Percentiles rank a stretch among this genome's conserved stretches.
Evolutionary conservation across 495 filamentous ascomycete genomes (phyloP).

Genomic region (Xylaria sp.): DNA sequence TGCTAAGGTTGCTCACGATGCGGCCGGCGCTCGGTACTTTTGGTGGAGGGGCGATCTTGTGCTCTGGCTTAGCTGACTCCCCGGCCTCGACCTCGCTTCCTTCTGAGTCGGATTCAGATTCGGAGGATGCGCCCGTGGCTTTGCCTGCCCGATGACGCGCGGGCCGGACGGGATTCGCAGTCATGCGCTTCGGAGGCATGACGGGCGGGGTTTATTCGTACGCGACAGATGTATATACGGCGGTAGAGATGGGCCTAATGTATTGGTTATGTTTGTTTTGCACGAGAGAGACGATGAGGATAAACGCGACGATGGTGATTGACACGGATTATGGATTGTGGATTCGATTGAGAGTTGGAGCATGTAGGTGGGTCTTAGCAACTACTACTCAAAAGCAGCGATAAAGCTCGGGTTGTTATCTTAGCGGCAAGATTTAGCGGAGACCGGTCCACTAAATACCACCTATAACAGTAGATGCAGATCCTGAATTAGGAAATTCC

Average conservation of each 20-base stretch:
- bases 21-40: conserved; percentile 63
- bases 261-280: background rate
- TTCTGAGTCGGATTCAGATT: conserved; percentile 68
- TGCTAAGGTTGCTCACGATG: conserved; percentile 66
- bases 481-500: conserved; percentile 8
- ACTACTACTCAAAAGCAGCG: background rate
- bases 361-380: background rate
- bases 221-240: background rate
- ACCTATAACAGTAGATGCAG: background rate
- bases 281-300: background rate
- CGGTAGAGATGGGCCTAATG: background rate
- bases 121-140: conserved; percentile 68
- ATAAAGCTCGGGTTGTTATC: conserved; percentile 12
- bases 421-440: conserved; percentile 5
- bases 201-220: conserved; percentile 33
- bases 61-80: conserved; percentile 33
- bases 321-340: background rate
- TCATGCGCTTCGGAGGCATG: conserved; percentile 94
- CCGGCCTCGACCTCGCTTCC: conserved; percentile 58
- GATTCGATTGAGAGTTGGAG: background rate
- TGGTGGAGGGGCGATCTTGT: conserved; percentile 59
- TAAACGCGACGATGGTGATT: background rate
- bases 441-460: background rate
- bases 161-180: conserved; percentile 84
- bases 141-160: conserved; percentile 89